Evolutionary conservation across 2,329 filamentous ascomycete genomes (phyloP).

Genomic region (Lachnellula occidentalis): DNA sequence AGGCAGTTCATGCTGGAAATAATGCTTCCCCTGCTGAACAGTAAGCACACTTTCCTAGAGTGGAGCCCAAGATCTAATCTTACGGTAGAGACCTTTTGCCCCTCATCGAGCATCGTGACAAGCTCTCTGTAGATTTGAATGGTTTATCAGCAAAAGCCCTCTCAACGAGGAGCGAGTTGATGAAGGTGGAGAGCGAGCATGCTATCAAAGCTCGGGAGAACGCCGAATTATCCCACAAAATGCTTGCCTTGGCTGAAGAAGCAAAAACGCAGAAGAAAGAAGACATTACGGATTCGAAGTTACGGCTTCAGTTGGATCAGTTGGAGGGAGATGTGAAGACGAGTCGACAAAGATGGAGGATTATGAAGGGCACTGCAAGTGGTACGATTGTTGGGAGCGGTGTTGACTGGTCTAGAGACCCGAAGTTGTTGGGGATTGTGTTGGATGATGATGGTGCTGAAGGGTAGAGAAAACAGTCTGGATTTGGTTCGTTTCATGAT

Average conservation of each 20-base stretch:
- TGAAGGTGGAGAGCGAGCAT: conserved; percentile 52
- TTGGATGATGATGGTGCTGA: conserved; percentile 57
- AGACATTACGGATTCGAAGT: conserved; percentile 46
- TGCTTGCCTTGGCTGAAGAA: conserved; percentile 58
- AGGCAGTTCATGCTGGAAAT: conserved; percentile 66
- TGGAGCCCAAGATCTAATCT: conserved; percentile 6
- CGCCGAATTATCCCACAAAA: conserved; percentile 52
- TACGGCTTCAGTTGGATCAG: conserved; percentile 49
- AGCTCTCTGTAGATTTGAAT: conserved; percentile 57
- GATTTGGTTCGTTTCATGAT: not conserved
- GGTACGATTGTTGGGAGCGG: conserved; percentile 77
- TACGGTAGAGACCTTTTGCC: conserved; percentile 46
- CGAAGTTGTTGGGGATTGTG: conserved; percentile 62
- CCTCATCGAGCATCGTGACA: conserved; percentile 61
- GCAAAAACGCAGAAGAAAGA: conserved; percentile 48
- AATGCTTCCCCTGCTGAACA: conserved; percentile 61
- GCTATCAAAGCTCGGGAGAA: conserved; percentile 55
- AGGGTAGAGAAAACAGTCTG: conserved; percentile 1
- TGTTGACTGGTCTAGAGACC: conserved; percentile 72
- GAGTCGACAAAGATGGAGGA: conserved; percentile 63
- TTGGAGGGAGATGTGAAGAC: conserved; percentile 55
- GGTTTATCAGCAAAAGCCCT: conserved; percentile 50
- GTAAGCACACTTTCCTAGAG: conserved; percentile 38
- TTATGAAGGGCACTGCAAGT: conserved; percentile 73
- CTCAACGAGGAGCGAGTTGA: conserved; percentile 46